Evolutionary conservation across 2,329 filamentous ascomycete species (phyloP), one percentile per base, ranked within the genome.

Genomic region (Ophiostoma perfectum): DNA sequence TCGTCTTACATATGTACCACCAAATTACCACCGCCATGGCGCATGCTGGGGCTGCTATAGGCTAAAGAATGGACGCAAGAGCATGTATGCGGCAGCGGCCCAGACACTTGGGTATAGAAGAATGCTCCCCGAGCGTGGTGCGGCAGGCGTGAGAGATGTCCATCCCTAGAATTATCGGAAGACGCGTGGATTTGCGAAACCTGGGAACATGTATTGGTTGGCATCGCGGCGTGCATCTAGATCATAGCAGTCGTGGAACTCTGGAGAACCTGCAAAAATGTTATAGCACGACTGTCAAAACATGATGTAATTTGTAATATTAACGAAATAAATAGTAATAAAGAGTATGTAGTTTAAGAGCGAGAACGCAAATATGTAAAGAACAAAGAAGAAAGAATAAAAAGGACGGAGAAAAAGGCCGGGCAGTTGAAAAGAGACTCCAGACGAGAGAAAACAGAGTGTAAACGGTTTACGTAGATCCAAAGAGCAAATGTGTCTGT

Each of bases 171-270:
- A 52, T n/a, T 16, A 52, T n/a, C 47, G 16, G 18, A 52, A 52
- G 18, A 52, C 47, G 3, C 47, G 16, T n/a, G 47, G 18, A n/a
- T 52, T 16, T 16, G 47, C 47, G 8, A 52, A 6, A n/a, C 47
- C 47, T n/a, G 47, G 47, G n/a, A 52, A 52, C 47, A 52, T n/a
- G 14, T 52, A 52, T n/a, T 52, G 16, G 47, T 52, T 52, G n/a
- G 47, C 47, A 16, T 52, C 47, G 16, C 47, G 47, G 18, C 47
- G 47, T 18, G 47, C 47, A n/a, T n/a, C 47, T n/a, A 52, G 14
- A 27, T 52, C 47, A n/a, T 52, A 52, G 18, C 47, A 52, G 9
- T 52, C 47, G 18, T 52, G 47, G 5, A 52, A 8, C 47, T 52
- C 47, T n/a, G 47, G 47, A 52, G 16, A n/a, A n/a, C 47, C 47